These are phyloP conservation scores for Xylariaceae sp. DNA, from an alignment of 2,329 filamentous ascomycete species.

Conservation along the genomic window DNA sequence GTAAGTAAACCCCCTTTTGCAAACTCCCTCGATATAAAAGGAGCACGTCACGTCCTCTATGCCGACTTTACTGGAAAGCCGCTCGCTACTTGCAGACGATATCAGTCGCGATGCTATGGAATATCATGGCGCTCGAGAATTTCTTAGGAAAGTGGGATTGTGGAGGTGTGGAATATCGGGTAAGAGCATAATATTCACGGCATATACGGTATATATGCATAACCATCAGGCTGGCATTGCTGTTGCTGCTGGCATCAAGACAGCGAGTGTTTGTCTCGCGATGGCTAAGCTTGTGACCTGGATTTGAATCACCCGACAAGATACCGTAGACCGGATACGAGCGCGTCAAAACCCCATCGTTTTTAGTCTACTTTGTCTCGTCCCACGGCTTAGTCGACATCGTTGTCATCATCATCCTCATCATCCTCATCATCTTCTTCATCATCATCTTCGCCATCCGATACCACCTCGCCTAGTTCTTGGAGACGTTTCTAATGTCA, in stretches of 20 bases:
- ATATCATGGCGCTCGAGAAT: conserved; percentile 28
- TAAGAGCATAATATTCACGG: conserved; percentile 23
- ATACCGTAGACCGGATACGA: not conserved
- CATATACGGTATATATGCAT: conserved; percentile 17
- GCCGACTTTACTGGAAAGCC: not conserved
- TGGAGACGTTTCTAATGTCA: conserved; percentile 52
- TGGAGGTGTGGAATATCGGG: conserved; percentile 21
- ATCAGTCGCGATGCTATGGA: conserved; percentile 20
- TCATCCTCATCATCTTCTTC: conserved; percentile 54
- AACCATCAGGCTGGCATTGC: not conserved
- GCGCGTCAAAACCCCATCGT: not conserved
- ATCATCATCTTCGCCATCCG: conserved; percentile 65
- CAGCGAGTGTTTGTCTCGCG: conserved; percentile 1
- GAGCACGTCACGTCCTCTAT: not conserved
- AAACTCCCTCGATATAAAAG: not conserved
- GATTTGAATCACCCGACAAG: not conserved
- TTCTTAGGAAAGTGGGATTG: conserved; percentile 26
- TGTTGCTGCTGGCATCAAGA: not conserved
- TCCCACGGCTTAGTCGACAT: conserved; percentile 29
- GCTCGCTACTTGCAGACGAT: conserved; percentile 2
- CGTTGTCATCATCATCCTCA: conserved; percentile 49
- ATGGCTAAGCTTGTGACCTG: not conserved
- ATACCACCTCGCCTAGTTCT: conserved; percentile 65
- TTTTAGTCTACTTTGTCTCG: conserved; percentile 32
- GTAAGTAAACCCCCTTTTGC: not conserved